phyloP scores from a whole-genome alignment of 2,329 filamentous ascomycete genomes.

The Sordariomycetes sp. region DNA sequence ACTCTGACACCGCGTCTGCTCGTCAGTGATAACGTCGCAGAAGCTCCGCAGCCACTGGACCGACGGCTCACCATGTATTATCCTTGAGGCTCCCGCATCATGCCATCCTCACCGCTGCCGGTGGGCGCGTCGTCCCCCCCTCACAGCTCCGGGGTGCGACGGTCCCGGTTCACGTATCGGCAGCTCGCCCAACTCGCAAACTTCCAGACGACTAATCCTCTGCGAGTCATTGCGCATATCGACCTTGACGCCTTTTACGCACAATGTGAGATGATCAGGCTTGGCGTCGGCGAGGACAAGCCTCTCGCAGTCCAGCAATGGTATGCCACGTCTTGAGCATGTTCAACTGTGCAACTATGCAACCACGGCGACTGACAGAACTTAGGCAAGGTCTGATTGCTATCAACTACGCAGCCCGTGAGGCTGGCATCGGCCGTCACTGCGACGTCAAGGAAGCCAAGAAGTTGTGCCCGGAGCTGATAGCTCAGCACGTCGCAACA shows the following conservation, averaged over 20 bases:
- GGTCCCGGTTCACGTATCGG: slow-evolving; percentile 76
- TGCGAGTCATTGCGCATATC: slow-evolving; percentile 83
- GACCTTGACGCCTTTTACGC: slow-evolving; percentile 97
- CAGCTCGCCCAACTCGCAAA: slow-evolving; percentile 69
- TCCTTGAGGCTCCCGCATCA: too few species aligned
- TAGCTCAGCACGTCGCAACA: slow-evolving; percentile 87
- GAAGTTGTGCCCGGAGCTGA: slow-evolving; percentile 75
- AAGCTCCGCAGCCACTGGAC: too few species aligned
- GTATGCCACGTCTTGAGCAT: slow-evolving; percentile 28
- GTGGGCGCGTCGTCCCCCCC: slow-evolving; percentile 16
- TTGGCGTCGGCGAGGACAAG: slow-evolving; percentile 62
- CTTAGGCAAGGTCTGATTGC: slow-evolving; percentile 82
- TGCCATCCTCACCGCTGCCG: slow-evolving; percentile 4
- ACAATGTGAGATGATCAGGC: slow-evolving; percentile 88
- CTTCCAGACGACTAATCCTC: slow-evolving; percentile 62
- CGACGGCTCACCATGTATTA: too few species aligned
- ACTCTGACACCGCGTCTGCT: too few species aligned
- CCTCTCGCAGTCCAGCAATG: slow-evolving; percentile 94
- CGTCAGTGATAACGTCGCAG: too few species aligned
- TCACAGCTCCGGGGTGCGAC: slow-evolving; percentile 15
- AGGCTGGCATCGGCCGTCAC: slow-evolving; percentile 70
- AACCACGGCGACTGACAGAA: slow-evolving; percentile 11
- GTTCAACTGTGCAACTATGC: background rate
- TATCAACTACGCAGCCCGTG: slow-evolving; percentile 86
- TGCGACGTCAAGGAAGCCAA: slow-evolving; percentile 73